Evolutionary conservation across 441 rosid species (phyloP), one percentile per base, ranked within the genome.

Genomic region (Gossypium schwendimanii): DNA sequence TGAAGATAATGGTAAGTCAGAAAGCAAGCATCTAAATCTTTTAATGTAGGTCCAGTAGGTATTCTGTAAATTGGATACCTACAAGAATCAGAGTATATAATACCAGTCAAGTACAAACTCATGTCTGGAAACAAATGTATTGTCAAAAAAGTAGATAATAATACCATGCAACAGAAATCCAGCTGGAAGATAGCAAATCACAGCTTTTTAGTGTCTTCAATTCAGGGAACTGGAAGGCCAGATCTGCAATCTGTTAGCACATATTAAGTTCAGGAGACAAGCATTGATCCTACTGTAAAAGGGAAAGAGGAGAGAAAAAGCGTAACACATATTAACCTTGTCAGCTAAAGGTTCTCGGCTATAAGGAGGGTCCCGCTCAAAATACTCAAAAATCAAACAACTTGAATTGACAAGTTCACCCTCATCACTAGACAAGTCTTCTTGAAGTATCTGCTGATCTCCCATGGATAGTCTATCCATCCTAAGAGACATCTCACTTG

Each of bases 1-100:
- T 77, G 78, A 70, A 82, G 83, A 21, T 54, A 75, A 77, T 85
- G 86, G 54, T 79, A 85, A 1, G 84, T 83, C 67, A 85, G 71
- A 77, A 85, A 85, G 80, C 84, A 85, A 28, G 88, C 86, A 74
- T 85, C 86, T 80, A 85, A 74, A 74, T 85, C 83, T 78, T 85
- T 81, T 60, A 81, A 68, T 0, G 88, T 85, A 15, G 84, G 83
- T 60, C 88, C 86, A 23, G 77, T 83, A 3, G 88, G 88, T 73
- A 85, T 85, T 79, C 86, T 66, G 74, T 82, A 85, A 33, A 85
- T 85, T 6, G 88, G 88, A 77, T 85, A 85, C 88, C 88, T 85
- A 69, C 72, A 78, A 31, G 17, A 55, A 72, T 50, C 59, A 14
- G n/a, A 69, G 50, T 18, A 24, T 20, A 20, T 20, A 9, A 2